phyloP scores from a whole-genome alignment of 495 filamentous ascomycete species.

The Jackrogersella minutella region DNA sequence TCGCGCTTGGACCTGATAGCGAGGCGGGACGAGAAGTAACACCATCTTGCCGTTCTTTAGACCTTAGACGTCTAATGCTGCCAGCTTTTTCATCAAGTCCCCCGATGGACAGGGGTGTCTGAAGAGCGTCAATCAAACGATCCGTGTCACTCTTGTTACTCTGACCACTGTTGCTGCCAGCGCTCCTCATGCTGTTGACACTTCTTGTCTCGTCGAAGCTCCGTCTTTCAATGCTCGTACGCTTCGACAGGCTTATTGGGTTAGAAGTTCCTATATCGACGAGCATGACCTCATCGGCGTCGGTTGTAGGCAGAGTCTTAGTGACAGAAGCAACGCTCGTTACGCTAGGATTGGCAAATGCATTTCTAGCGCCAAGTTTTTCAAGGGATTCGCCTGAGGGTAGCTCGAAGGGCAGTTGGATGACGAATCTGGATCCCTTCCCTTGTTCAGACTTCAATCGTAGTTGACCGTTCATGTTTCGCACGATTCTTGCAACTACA shows the following conservation, averaged over 20 bases:
- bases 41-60: constrained; percentile 34
- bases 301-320: constrained; percentile 44
- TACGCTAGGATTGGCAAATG: constrained; percentile 23
- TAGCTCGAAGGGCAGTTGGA: constrained; percentile 73
- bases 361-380: constrained; percentile 15
- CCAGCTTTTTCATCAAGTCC: constrained; percentile 47
- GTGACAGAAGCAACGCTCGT: constrained; percentile 41
- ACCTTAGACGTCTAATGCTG: constrained; percentile 25
- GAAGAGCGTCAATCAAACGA: constrained; percentile 77
- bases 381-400: constrained; percentile 56
- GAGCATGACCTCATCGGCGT: constrained; percentile 65
- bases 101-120: constrained; percentile 62
- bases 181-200: constrained; percentile 62
- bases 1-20: neutral
- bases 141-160: constrained; percentile 75
- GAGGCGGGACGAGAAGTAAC: constrained; percentile 27
- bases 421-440: constrained; percentile 82
- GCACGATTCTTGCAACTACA: constrained; percentile 81
- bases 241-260: constrained; percentile 19
- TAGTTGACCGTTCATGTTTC: constrained; percentile 91
- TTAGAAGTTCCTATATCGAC: constrained; percentile 54
- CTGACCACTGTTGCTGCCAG: constrained; percentile 58
- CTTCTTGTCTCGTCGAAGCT: constrained; percentile 56
- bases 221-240: constrained; percentile 32
- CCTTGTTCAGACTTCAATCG: constrained; percentile 87